These are phyloP conservation scores for Crotalaria pallida DNA, from an alignment of 306 rosid genomes.

Conservation along the genomic window DNA sequence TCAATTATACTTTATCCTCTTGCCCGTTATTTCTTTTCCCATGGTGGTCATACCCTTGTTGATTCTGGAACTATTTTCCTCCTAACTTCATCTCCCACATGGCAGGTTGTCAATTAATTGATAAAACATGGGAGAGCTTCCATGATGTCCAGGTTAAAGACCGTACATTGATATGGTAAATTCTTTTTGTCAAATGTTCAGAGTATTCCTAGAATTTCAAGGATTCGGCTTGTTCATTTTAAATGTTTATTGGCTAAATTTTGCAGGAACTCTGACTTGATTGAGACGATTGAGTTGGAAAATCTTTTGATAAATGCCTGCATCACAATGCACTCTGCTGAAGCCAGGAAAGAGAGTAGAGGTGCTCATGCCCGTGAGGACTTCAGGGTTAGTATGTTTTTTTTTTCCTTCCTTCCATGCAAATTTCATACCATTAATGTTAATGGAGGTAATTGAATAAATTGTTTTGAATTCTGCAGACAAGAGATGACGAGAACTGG, in stretches of 20 bases:
- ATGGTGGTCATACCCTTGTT: neutral
- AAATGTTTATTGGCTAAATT: neutral
- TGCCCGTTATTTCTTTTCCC: neutral
- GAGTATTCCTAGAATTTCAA: neutral
- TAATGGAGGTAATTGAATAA: neutral
- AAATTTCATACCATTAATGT: neutral
- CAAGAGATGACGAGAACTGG: constrained; percentile 92
- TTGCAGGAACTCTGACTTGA: constrained; percentile 80
- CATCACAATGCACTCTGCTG: constrained; percentile 91
- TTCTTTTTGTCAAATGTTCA: neutral
- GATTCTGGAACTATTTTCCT: neutral
- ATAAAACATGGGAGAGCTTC: constrained; percentile 70
- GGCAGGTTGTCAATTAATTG: constrained; percentile 67
- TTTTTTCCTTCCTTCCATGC: neutral
- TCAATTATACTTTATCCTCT: neutral
- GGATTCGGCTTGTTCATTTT: neutral
- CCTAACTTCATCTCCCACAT: neutral
- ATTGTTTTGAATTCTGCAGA: constrained; percentile 51
- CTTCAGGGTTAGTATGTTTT: constrained; percentile 46
- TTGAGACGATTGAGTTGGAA: constrained; percentile 84
- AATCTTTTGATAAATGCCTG: constrained; percentile 86
- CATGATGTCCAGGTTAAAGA: constrained; percentile 65
- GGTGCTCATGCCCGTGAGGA: constrained; percentile 98
- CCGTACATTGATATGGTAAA: constrained; percentile 74
- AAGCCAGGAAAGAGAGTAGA: constrained; percentile 94